These are phyloP conservation scores for Volvox africanus DNA, from an alignment of 139 green algal genomes.

Conservation along the genomic window DNA sequence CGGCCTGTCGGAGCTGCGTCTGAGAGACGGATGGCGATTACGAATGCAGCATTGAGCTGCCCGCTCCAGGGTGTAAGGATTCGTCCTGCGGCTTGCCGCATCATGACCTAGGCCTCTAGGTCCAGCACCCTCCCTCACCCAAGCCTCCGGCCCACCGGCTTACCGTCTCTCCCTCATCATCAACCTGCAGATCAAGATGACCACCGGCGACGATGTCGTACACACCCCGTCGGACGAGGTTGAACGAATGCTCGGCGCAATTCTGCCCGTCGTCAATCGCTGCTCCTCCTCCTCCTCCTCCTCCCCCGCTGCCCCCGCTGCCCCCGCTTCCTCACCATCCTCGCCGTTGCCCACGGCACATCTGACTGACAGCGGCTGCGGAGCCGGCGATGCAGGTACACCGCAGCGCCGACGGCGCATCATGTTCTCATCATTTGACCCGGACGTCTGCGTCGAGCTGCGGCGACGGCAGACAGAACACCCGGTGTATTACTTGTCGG, in stretches of 20 bases:
- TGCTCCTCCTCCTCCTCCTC: not conserved
- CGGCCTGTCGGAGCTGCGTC: too few species aligned
- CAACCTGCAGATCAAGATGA: constrained; percentile 81
- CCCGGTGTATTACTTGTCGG: constrained; percentile 86
- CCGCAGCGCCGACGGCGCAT: constrained; percentile 51
- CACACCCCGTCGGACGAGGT: constrained; percentile 75
- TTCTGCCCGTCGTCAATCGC: constrained; percentile 47
- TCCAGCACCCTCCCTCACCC: too few species aligned
- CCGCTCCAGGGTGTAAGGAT: too few species aligned
- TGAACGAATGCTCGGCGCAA: constrained; percentile 61
- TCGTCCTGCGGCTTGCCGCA: too few species aligned
- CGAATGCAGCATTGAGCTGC: too few species aligned
- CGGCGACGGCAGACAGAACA: constrained; percentile 54
- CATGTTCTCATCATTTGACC: constrained; percentile 89
- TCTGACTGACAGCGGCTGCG: not conserved
- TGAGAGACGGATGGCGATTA: too few species aligned
- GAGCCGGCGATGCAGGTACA: not conserved
- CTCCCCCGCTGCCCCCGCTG: not conserved
- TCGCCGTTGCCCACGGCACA: constrained; percentile 3
- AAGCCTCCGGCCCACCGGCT: too few species aligned
- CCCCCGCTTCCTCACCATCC: not conserved
- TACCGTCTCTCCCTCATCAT: too few species aligned
- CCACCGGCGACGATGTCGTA: constrained; percentile 64
- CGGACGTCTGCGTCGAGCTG: constrained; percentile 81
- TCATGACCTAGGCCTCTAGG: too few species aligned